Percentiles rank a stretch among this genome's conserved stretches.
These are phyloP conservation scores for Kappamyces sp. DNA, from an alignment of 192 early-diverging fungal species.

Conservation along the genomic window DNA sequence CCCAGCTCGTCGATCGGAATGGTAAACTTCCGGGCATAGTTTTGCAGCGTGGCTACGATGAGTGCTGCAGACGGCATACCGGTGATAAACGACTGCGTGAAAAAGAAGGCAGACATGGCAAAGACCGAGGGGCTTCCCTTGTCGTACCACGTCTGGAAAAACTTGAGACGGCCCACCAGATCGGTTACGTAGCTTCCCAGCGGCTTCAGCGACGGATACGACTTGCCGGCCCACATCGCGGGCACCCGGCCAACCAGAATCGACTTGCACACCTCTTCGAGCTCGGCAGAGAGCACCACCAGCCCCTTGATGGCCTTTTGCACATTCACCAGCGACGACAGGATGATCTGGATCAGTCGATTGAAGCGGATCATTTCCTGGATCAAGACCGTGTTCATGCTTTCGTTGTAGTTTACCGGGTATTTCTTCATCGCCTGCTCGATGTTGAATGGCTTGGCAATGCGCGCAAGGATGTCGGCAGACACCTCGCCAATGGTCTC, in stretches of 20 bases:
- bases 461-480: slow-evolving; percentile 44
- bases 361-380: slow-evolving; percentile 68
- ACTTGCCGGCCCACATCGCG: slow-evolving; percentile 55
- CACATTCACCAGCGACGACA: slow-evolving; percentile 51
- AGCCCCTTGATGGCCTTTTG: slow-evolving; percentile 61
- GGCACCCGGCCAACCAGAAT: slow-evolving; percentile 50
- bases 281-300: slow-evolving; percentile 56
- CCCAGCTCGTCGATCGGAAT: slow-evolving; percentile 61
- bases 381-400: slow-evolving; percentile 61
- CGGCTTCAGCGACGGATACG: slow-evolving; percentile 58
- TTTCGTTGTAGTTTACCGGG: slow-evolving; percentile 58
- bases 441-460: slow-evolving; percentile 45
- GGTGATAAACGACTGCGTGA: slow-evolving; percentile 65
- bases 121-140: slow-evolving; percentile 49
- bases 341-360: slow-evolving; percentile 48
- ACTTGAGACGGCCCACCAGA: slow-evolving; percentile 46
- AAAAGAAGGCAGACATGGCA: slow-evolving; percentile 65
- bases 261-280: slow-evolving; percentile 59
- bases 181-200: slow-evolving; percentile 52
- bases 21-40: slow-evolving; percentile 53
- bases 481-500: slow-evolving; percentile 56
- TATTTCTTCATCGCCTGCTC: slow-evolving; percentile 44
- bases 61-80: slow-evolving; percentile 30
- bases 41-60: slow-evolving; percentile 48
- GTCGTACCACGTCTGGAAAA: slow-evolving; percentile 56